Conservation (phyloP, 176 grass and related monocot genomes). For the Coix lacrymajobi region DNA sequence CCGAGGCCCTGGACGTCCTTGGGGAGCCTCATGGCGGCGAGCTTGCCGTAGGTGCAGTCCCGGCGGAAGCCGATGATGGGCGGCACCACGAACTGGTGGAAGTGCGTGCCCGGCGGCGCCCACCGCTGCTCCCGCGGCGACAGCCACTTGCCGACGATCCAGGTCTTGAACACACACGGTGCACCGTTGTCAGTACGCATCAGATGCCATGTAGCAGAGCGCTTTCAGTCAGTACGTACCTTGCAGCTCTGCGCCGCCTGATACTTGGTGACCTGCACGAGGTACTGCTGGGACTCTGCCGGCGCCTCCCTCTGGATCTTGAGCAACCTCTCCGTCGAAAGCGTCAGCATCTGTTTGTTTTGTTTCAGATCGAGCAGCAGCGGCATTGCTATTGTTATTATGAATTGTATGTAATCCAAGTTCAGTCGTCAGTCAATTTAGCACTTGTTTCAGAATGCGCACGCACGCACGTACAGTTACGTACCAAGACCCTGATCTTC, state of each 20-base stretch:
- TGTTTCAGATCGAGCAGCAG: too few relatives aligned
- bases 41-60: conserved; percentile 92
- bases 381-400: too few relatives aligned
- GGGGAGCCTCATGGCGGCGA: conserved; percentile 87
- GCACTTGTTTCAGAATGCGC: too few relatives aligned
- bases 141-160: conserved; percentile 96
- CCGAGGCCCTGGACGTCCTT: conserved; percentile 56
- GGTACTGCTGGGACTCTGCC: conserved; percentile 40
- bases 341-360: conserved; percentile 75
- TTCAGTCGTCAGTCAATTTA: too few relatives aligned
- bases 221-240: too few relatives aligned
- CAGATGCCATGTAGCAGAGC: too few relatives aligned
- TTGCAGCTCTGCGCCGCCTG: conserved; percentile 46
- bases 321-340: conserved; percentile 51
- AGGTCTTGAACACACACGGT: too few relatives aligned
- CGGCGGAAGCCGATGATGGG: conserved; percentile 74
- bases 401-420: too few relatives aligned
- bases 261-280: conserved; percentile 79
- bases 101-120: conserved; percentile 82
- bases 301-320: conserved; percentile 57
- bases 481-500: conserved; percentile 69
- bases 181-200: too few relatives aligned
- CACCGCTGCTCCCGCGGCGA: conserved; percentile 69
- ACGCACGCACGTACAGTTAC: neutral
- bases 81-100: conserved; percentile 96